Conservation (phyloP, 441 rosid species). For the Gossypium schwendimanii region DNA sequence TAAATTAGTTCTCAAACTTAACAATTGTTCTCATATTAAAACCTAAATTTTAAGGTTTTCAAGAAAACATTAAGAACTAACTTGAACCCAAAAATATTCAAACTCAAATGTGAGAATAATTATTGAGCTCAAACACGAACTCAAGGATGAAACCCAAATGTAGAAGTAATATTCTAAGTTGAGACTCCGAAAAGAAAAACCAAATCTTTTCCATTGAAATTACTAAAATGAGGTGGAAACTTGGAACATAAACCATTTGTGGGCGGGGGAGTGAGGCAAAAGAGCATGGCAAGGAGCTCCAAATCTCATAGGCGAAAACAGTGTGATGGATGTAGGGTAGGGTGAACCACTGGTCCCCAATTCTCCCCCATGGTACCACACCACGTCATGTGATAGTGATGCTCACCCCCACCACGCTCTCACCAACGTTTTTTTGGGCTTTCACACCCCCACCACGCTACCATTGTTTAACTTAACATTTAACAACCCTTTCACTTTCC, state of each 20-base stretch:
- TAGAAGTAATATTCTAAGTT: too few relatives aligned
- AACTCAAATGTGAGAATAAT: too few relatives aligned
- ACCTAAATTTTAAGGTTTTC: too few relatives aligned
- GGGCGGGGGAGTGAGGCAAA: background rate
- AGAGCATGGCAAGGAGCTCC: background rate
- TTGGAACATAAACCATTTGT: background rate
- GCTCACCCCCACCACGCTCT: background rate
- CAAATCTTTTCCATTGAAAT: background rate
- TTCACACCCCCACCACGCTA: background rate
- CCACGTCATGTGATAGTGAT: background rate
- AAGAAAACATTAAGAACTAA: accelerated
- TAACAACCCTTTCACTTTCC: background rate
- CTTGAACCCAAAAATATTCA: too few relatives aligned
- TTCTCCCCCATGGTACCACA: background rate
- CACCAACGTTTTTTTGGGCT: background rate
- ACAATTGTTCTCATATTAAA: too few relatives aligned
- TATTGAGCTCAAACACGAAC: too few relatives aligned
- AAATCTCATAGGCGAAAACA: background rate
- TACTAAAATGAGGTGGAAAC: background rate
- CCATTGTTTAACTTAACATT: background rate
- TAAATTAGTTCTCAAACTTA: too few relatives aligned
- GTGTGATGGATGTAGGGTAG: background rate
- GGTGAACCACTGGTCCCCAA: background rate
- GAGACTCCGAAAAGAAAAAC: too few relatives aligned
- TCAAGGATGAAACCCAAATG: too few relatives aligned